Conservation (phyloP, 1,284 basidiomycete genomes). For the Quambalaria eucalypti region DNA sequence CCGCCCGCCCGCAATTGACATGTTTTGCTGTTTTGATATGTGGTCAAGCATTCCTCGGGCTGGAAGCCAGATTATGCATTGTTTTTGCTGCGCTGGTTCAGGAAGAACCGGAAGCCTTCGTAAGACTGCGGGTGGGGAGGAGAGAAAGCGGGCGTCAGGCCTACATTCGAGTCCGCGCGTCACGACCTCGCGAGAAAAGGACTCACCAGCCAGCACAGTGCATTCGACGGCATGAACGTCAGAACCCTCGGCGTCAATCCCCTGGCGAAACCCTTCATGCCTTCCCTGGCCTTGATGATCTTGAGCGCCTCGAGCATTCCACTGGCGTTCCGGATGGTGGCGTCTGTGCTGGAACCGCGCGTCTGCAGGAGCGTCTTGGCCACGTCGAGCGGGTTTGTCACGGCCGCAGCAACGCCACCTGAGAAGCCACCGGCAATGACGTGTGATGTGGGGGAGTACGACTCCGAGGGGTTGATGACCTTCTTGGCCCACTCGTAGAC, state of each 20-base stretch:
- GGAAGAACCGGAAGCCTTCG: constrained; percentile 45
- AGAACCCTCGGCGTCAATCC: constrained; percentile 85
- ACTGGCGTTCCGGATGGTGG: constrained; percentile 69
- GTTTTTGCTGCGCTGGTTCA: constrained; percentile 20
- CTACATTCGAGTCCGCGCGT: too few relatives aligned
- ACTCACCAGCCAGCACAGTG: constrained; percentile 75
- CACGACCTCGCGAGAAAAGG: too few relatives aligned
- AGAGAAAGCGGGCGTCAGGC: background rate
- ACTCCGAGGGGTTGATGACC: constrained; percentile 71
- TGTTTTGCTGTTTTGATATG: too few relatives aligned
- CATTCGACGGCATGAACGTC: constrained; percentile 94
- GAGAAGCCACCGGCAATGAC: constrained; percentile 82
- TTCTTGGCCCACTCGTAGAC: constrained; percentile 90
- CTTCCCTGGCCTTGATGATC: constrained; percentile 79
- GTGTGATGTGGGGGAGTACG: constrained; percentile 85
- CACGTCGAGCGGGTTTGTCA: constrained; percentile 96
- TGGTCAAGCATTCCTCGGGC: too few relatives aligned
- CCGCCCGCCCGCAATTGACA: too few relatives aligned
- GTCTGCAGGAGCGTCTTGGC: constrained; percentile 96
- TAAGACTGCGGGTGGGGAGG: constrained; percentile 21
- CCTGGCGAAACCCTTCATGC: constrained; percentile 71
- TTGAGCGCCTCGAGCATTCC: constrained; percentile 82
- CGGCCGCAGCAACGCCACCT: constrained; percentile 84
- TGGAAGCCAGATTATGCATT: background rate
- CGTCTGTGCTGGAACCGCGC: constrained; percentile 70